Percentiles rank a stretch among this genome's conserved stretches.
Conservation (phyloP, 208 protist genomes). For the Crithidia mellificae region DNA sequence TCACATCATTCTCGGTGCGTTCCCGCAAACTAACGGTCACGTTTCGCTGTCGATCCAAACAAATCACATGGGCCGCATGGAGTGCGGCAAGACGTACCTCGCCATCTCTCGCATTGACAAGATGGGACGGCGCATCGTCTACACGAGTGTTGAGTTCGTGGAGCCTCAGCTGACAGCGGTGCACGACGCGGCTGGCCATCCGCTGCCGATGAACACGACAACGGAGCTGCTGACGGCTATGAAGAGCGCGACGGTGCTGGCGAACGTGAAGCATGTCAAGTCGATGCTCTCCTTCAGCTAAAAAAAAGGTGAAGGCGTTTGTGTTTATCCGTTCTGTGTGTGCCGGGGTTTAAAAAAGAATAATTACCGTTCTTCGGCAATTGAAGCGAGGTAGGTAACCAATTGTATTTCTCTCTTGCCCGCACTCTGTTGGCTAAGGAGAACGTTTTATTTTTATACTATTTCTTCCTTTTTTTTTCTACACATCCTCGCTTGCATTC, state of each 20-base stretch:
- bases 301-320: background rate
- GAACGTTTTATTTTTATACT: too few relatives aligned
- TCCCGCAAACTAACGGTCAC: slow-evolving; percentile 35
- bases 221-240: slow-evolving; percentile 29
- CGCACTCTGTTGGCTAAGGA: too few relatives aligned
- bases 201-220: slow-evolving; percentile 21
- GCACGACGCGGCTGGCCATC: background rate
- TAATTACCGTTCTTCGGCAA: too few relatives aligned
- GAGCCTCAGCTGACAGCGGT: slow-evolving; percentile 22
- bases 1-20: slow-evolving; percentile 47
- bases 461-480: too few relatives aligned
- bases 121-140: slow-evolving; percentile 52
- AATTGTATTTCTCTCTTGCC: too few relatives aligned
- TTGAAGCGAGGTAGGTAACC: too few relatives aligned
- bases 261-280: slow-evolving; percentile 64
- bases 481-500: too few relatives aligned
- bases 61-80: slow-evolving; percentile 30
- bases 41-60: slow-evolving; percentile 52
- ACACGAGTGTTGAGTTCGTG: slow-evolving; percentile 49
- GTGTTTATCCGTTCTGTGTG: too few relatives aligned
- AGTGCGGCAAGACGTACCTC: slow-evolving; percentile 32
- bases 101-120: slow-evolving; percentile 46
- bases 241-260: slow-evolving; percentile 26
- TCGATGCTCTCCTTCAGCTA: slow-evolving; percentile 33
- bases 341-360: too few relatives aligned